phyloP scores from a whole-genome alignment of 805 yeast species.

The Candida bentonensis region DNA sequence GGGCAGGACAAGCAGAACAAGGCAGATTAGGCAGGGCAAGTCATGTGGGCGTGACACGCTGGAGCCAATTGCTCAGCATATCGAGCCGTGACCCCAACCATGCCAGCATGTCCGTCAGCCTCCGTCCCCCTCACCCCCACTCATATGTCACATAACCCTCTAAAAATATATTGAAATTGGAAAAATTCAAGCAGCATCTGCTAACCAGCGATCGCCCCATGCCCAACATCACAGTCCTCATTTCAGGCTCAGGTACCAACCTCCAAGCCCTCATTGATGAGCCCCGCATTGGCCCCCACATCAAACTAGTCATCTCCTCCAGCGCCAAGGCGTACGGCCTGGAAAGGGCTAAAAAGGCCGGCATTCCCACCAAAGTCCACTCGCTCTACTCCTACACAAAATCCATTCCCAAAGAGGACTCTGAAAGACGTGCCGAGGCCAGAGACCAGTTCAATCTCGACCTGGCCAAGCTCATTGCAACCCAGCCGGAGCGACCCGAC shows the following conservation, averaged over 20 bases:
- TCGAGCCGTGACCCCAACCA: too few species aligned
- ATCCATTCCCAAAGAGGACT: slow-evolving; percentile 59
- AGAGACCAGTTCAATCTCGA: slow-evolving; percentile 67
- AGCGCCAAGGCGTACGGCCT: slow-evolving; percentile 78
- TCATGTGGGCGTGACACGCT: too few species aligned
- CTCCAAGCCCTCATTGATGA: slow-evolving; percentile 89
- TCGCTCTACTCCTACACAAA: slow-evolving; percentile 59
- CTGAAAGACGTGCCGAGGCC: slow-evolving; percentile 39
- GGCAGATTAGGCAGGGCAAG: too few species aligned
- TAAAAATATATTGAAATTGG: too few species aligned
- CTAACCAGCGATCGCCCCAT: too few species aligned
- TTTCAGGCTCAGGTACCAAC: slow-evolving; percentile 94
- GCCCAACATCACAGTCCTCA: slow-evolving; percentile 50
- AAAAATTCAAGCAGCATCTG: too few species aligned
- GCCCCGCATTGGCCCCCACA: slow-evolving; percentile 29
- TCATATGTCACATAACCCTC: too few species aligned
- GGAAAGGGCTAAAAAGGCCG: slow-evolving; percentile 54
- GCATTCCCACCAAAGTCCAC: slow-evolving; percentile 60
- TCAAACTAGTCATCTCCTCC: slow-evolving; percentile 75
- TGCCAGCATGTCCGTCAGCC: too few species aligned
- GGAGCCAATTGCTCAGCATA: too few species aligned
- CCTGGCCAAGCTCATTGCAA: slow-evolving; percentile 52
- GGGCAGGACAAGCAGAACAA: too few species aligned
- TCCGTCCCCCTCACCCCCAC: too few species aligned
- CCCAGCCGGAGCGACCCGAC: slow-evolving; percentile 48